Conservation (phyloP, 306 rosid genomes). For the Aeschynomene evenia region DNA sequence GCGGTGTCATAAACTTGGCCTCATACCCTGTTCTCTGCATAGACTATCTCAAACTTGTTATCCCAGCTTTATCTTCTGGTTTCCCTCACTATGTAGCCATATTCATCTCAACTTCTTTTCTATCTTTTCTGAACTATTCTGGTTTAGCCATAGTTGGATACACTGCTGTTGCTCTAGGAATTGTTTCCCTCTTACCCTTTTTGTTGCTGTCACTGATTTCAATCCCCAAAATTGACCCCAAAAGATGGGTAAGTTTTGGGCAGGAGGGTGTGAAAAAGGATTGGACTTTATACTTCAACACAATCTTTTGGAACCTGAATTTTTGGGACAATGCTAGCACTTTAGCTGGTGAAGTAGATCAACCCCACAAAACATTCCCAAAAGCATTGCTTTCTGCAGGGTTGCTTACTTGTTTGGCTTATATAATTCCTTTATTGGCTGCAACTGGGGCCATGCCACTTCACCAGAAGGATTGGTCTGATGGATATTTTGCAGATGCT, state of each 20-base stretch:
- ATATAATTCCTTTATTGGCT: slow-evolving; percentile 53
- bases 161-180: slow-evolving; percentile 48
- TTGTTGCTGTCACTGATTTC: slow-evolving; percentile 43
- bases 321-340: slow-evolving; percentile 78
- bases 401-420: slow-evolving; percentile 49
- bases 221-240: slow-evolving; percentile 56
- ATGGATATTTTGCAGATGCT: slow-evolving; percentile 53
- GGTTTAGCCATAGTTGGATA: slow-evolving; percentile 61
- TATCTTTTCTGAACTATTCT: slow-evolving; percentile 53
- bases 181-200: slow-evolving; percentile 59
- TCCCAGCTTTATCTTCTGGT: slow-evolving; percentile 40
- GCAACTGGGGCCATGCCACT: slow-evolving; percentile 44
- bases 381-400: slow-evolving; percentile 53
- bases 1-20: slow-evolving; percentile 63
- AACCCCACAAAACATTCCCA: slow-evolving; percentile 55
- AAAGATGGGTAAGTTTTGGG: slow-evolving; percentile 48
- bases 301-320: slow-evolving; percentile 70
- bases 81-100: slow-evolving; percentile 36
- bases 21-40: slow-evolving; percentile 59
- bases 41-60: slow-evolving; percentile 41
- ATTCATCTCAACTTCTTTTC: slow-evolving; percentile 35
- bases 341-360: slow-evolving; percentile 57
- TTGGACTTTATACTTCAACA: slow-evolving; percentile 52
- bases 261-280: slow-evolving; percentile 45
- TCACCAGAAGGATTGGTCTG: slow-evolving; percentile 44